Percentiles rank a stretch among this genome's conserved stretches.
These are phyloP conservation scores for Lodderomyces beijingensis DNA, from an alignment of 1,139 yeast genomes.

Conservation along the genomic window DNA sequence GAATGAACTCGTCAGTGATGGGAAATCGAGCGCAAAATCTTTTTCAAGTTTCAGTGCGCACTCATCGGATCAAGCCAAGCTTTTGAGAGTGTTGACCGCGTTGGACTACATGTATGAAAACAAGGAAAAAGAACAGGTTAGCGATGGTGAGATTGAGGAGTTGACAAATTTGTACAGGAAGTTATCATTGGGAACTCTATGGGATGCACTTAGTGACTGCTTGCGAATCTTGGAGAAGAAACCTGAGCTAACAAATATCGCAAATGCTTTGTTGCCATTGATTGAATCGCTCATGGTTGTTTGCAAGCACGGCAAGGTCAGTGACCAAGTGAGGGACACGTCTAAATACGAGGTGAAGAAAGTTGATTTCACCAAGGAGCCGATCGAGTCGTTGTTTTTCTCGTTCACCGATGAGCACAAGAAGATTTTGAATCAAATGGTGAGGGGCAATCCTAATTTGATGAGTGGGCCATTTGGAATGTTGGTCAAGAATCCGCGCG, in stretches of 20 bases:
- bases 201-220: constrained; percentile 85
- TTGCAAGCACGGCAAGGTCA: constrained; percentile 77
- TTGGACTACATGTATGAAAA: constrained; percentile 74
- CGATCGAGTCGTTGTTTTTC: constrained; percentile 76
- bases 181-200: constrained; percentile 70
- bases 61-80: constrained; percentile 83
- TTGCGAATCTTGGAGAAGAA: constrained; percentile 56
- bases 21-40: constrained; percentile 49
- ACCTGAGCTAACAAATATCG: constrained; percentile 52
- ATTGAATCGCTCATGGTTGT: constrained; percentile 95
- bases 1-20: constrained; percentile 37
- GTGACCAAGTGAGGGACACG: constrained; percentile 32
- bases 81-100: constrained; percentile 81
- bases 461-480: constrained; percentile 97
- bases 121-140: constrained; percentile 21
- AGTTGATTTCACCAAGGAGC: constrained; percentile 68
- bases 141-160: constrained; percentile 32
- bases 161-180: constrained; percentile 60
- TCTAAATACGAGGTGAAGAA: constrained; percentile 55
- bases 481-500: constrained; percentile 83
- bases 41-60: constrained; percentile 73
- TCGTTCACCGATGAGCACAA: constrained; percentile 89
- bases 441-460: constrained; percentile 82
- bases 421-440: constrained; percentile 87
- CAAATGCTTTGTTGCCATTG: constrained; percentile 78